Percentiles rank a stretch among this genome's conserved stretches.
Conservation (phyloP, 2,329 filamentous ascomycete species). For the Curvularia sp. region DNA sequence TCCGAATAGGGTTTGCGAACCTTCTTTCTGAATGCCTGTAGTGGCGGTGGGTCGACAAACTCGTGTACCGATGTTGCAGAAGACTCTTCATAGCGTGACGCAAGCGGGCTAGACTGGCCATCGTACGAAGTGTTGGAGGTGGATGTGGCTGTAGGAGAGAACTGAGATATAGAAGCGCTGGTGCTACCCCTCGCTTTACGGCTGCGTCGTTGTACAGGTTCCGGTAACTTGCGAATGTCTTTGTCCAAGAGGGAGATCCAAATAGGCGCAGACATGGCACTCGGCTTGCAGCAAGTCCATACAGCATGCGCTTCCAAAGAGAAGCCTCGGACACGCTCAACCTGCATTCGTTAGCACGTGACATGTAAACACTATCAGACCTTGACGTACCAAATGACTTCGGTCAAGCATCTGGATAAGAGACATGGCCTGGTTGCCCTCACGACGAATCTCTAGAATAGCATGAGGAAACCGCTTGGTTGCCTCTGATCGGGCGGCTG, state of each 20-base stretch:
- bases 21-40: conserved; percentile 56
- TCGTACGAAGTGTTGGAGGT: conserved; percentile 51
- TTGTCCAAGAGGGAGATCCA: conserved; percentile 58
- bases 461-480: conserved; percentile 57
- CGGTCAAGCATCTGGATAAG: conserved; percentile 56
- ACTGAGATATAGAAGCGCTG: conserved; percentile 30
- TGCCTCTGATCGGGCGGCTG: conserved; percentile 33
- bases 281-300: conserved; percentile 56
- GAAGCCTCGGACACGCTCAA: conserved; percentile 61
- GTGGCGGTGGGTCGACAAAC: conserved; percentile 49
- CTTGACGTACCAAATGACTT: conserved; percentile 55
- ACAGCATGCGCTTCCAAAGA: conserved; percentile 62
- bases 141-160: conserved; percentile 45
- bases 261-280: conserved; percentile 55
- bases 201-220: conserved; percentile 41
- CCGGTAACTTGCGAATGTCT: conserved; percentile 63
- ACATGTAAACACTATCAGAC: conserved; percentile 4
- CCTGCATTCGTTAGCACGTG: conserved; percentile 40
- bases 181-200: conserved; percentile 36
- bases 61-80: conserved; percentile 47
- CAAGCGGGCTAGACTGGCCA: conserved; percentile 43
- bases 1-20: conserved; percentile 43
- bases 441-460: conserved; percentile 59
- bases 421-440: conserved; percentile 51
- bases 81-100: conserved; percentile 42